Base-by-base conservation (phyloP, 23 red algal species). In the Gracilaria domingensis region DNA sequence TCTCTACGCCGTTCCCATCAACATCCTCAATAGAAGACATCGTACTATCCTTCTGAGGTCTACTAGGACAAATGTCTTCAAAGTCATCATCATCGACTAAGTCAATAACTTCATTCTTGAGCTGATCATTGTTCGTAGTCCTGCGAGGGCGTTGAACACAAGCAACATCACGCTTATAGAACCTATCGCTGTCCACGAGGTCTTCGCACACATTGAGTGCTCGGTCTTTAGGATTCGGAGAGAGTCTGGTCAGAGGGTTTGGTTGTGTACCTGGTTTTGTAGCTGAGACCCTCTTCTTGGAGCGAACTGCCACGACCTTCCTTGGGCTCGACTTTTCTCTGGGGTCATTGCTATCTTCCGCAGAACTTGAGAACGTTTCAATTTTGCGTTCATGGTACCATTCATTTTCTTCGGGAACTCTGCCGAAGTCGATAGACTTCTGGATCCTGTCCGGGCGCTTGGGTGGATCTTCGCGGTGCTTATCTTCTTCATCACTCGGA, bases 341-440 rank as follows among this genome's bases (percentile, higher is more conserved):
- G 39, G 36, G 23, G 2, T 85, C 37, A 44, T 33, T 36, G 34
- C 9, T 24, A 29, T 86, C 82, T 42, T 55, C 53, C 26, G 75
- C 74, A 32, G 87, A 90, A 42, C 73, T 90, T 21, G 87, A 90
- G 77, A 90, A 90, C 17, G 33, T 53, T 0, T 62, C 56, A 67
- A 90, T 90, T 39, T 81, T 25, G 45, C 75, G 87, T 79, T 90
- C 87, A 29, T 81, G 64, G 81, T 90, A 90, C 87, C 87, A 90
- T 36, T 80, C 72, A 50, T 25, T 29, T 18, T 76, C 47, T 77
- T 35, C 45, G 18, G 38, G 30, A 25, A 57, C 4, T 79, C 32
- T 37, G 30, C n/a, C 13, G 11, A 0, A 26, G 40, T 53, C 40
- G 9, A 8, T 20, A 29, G 18, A 34, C 75, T 50, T 51, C 40